Percentiles rank a stretch among this genome's conserved stretches.
These are phyloP conservation scores for Skeletonema marinoi DNA, from an alignment of 108 stramenopile species.

Conservation along the genomic window DNA sequence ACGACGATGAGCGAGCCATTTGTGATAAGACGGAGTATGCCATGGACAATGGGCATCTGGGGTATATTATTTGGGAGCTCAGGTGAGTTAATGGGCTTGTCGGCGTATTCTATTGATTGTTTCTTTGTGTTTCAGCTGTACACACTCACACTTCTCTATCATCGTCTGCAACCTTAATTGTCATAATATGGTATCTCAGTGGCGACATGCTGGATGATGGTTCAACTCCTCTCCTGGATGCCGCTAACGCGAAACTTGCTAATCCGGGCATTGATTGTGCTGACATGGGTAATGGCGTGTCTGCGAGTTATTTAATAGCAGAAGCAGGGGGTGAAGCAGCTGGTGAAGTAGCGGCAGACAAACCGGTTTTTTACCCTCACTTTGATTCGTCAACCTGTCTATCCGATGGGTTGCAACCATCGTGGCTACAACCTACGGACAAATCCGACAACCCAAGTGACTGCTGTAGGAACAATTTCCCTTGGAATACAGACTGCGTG, in stretches of 20 bases:
- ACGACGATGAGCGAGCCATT: conserved; percentile 28
- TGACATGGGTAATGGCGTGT: neutral
- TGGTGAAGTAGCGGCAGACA: neutral
- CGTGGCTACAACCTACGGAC: neutral
- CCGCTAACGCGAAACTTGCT: conserved; percentile 15
- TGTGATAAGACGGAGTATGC: conserved; percentile 41
- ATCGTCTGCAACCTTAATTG: too few species aligned
- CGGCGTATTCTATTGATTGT: too few species aligned
- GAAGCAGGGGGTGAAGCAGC: neutral
- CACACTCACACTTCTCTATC: too few species aligned
- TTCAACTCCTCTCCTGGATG: conserved; percentile 36
- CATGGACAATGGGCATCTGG: conserved; percentile 20
- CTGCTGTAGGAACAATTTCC: neutral
- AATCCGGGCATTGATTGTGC: conserved; percentile 24
- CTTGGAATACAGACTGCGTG: neutral
- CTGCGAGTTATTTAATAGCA: neutral
- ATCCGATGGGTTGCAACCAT: neutral
- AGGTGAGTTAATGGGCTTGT: neutral
- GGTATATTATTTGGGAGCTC: conserved; percentile 39
- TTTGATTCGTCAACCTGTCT: neutral
- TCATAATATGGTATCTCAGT: too few species aligned
- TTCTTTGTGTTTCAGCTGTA: too few species aligned
- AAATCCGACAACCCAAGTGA: neutral
- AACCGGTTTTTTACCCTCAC: neutral
- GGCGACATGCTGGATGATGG: conserved; percentile 15